Base-by-base conservation (phyloP, 805 yeast species). In the Saccharomycopsis amapae region DNA sequence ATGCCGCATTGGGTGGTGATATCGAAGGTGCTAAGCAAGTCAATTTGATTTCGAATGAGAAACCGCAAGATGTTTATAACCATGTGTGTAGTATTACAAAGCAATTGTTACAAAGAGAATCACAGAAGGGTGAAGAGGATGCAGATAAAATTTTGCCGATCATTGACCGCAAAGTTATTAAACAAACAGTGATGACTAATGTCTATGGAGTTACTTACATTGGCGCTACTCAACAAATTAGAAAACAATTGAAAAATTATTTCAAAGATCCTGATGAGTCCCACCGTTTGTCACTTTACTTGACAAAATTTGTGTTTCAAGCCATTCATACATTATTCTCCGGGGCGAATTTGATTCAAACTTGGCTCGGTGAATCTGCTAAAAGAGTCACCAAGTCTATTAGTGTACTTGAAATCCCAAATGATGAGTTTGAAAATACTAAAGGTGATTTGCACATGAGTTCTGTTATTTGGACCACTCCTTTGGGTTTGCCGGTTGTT, bases 111-210 rank as follows among this genome's bases (percentile, higher is more conserved):
- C 72, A 74, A 38, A 60, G 61, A 10, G 84, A 76, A 32, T 75
- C 61, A 9, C 63, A 65, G 2, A 84, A 80, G 7, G 26, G 23
- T 19, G 70, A 75, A 50, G 72, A 71, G 45, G 62, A 64, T 45
- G 90, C 89, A 1, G 47, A 47, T 9, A 42, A 53, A 31, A 64
- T 84, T 34, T 68, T 73, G 46, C 84, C 80, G 42, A 73, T 78
- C 49, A 75, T 90, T 47, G 74, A 81, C 17, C 75, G 98, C 56
- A 90, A 90, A 60, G 81, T 93, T 38, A 96, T 93, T 31, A 90
- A 90, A 60, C 98, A 90, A 62, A 87, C 98, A 0, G 97, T 90
- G 22, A 90, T 90, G 98, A 90, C 98, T 0, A 89, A 88, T 58
- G 98, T 90, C 31, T 90, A 90, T 60, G 98, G 98, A 57, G 98